A percentile compares a stretch with the other conserved stretches of the same genome.
Evolutionary conservation across 805 yeast genomes (phyloP).

Genomic region (Brettanomyces bruxellensis): DNA sequence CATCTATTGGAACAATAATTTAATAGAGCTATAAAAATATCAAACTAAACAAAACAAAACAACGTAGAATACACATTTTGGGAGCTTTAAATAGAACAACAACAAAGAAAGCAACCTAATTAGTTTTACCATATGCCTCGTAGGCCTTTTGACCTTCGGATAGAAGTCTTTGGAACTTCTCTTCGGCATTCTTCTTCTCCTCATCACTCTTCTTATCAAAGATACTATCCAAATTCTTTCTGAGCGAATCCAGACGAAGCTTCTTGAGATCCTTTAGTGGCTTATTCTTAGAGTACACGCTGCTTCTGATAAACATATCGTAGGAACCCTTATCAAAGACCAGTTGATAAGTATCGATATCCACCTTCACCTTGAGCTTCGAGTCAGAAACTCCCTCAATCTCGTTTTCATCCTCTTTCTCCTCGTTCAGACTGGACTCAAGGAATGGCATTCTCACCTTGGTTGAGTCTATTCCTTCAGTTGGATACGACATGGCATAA

Average conservation of each 20-base stretch:
- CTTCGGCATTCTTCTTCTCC: slow-evolving; percentile 23
- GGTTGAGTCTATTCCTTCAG: slow-evolving; percentile 85
- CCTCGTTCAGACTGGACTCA: slow-evolving; percentile 45
- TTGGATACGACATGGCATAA: slow-evolving; percentile 89
- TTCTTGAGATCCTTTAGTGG: slow-evolving; percentile 8
- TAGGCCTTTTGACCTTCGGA: not conserved
- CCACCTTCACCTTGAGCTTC: slow-evolving; percentile 67
- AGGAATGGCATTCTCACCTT: slow-evolving; percentile 74
- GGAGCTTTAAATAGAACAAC: not conserved
- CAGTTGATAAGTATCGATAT: slow-evolving; percentile 69
- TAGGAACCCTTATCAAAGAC: slow-evolving; percentile 71
- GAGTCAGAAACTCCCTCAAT: slow-evolving; percentile 60
- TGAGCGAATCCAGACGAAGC: slow-evolving; percentile 19
- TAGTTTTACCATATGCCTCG: not conserved
- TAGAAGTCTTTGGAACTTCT: not conserved
- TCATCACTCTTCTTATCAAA: slow-evolving; percentile 49
- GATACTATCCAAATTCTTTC: slow-evolving; percentile 38
- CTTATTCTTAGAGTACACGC: slow-evolving; percentile 32
- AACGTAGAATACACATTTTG: too few species aligned
- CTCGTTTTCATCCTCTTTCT: slow-evolving; percentile 30
- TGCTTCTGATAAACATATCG: slow-evolving; percentile 67
- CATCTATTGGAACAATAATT: not conserved
- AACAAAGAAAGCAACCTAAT: not conserved
- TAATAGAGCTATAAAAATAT: not conserved
- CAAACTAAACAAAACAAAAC: not conserved